Evolutionary conservation across 768 basidiomycete genomes (phyloP).

Genomic region (Hericium rajendrae): DNA sequence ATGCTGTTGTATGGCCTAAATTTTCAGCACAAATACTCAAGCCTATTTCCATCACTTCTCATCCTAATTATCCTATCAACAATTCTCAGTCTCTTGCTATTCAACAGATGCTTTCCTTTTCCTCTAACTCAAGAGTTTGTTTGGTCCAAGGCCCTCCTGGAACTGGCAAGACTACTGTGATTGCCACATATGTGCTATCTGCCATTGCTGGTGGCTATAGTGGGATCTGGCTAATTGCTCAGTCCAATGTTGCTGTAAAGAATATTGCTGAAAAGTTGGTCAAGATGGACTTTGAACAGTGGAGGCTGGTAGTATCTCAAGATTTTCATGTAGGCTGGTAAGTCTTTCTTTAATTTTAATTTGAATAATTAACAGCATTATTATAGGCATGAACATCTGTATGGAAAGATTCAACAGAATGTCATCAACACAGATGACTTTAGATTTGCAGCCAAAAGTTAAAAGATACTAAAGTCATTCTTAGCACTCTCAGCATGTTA

Average conservation of each 20-base stretch:
- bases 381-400: constrained; percentile 74
- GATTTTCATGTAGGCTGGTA: constrained; percentile 64
- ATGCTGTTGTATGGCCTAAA: constrained; percentile 29
- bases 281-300: constrained; percentile 41
- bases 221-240: constrained; percentile 75
- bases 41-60: constrained; percentile 13
- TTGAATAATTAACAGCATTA: not conserved
- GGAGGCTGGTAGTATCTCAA: constrained; percentile 62
- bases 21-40: constrained; percentile 15
- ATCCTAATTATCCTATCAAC: constrained; percentile 25
- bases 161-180: constrained; percentile 23
- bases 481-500: constrained; percentile 75
- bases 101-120: constrained; percentile 27
- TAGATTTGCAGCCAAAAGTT: not conserved
- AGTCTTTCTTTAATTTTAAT: constrained; percentile 16
- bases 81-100: constrained; percentile 29
- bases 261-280: constrained; percentile 78
- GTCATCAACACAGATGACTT: constrained; percentile 42
- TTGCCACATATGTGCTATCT: constrained; percentile 23
- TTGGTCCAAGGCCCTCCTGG: constrained; percentile 26
- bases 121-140: constrained; percentile 25
- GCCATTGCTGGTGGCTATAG: constrained; percentile 15
- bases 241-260: constrained; percentile 83
- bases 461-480: constrained; percentile 42
- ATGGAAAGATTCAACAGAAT: constrained; percentile 36